Base-by-base conservation (phyloP, 257 asterid species). In the Solanum chilense region DNA sequence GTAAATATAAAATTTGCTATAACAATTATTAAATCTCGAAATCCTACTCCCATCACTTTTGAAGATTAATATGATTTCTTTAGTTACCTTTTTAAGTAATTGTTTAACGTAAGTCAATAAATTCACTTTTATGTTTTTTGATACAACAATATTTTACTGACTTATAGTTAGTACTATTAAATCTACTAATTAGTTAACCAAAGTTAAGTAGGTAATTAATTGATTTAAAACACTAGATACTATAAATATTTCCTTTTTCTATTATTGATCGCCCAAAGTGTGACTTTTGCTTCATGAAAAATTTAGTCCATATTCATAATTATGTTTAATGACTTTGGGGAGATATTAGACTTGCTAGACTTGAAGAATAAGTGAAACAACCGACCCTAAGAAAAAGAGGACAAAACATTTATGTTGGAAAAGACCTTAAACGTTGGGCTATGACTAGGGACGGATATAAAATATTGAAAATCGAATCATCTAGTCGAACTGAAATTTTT, bases 401-500 rank as follows among this genome's bases (percentile, higher is more conserved):
- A 74, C 31, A 37, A n/a, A 74, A 74, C 12, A 37, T 37, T 21
- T 21, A 74, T 37, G 20, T 37, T 37, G 29, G 18, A 37, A 1
- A 74, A 37, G 31, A 74, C 31, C 1, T 37, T 1, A 73, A 73
- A 56, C 62, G 64, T 56, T 18, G 7, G 10, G 14, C 21, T 70
- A 70, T 16, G n/a, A 70, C 6, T 52, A 49, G 60, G 60, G 9
- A 23, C 1, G 23, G 8, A 49, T 9, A 49, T 49, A 16, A 49
- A 49, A 16, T 49, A 52, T 8, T 6, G 62, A 52, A 52, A 52
- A 52, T 52, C 2, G 62, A 52, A 52, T 52, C 6, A 52, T 49
- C 2, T 2, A 15, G 16, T 0, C 3, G 23, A 16, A 16, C 2
- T 52, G 7, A 16, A 52, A 0, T 0, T 0, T 15, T 49, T 16